Evolutionary conservation across 2,329 filamentous ascomycete genomes (phyloP).

Genomic region (Myriosclerotinia curreyana): DNA sequence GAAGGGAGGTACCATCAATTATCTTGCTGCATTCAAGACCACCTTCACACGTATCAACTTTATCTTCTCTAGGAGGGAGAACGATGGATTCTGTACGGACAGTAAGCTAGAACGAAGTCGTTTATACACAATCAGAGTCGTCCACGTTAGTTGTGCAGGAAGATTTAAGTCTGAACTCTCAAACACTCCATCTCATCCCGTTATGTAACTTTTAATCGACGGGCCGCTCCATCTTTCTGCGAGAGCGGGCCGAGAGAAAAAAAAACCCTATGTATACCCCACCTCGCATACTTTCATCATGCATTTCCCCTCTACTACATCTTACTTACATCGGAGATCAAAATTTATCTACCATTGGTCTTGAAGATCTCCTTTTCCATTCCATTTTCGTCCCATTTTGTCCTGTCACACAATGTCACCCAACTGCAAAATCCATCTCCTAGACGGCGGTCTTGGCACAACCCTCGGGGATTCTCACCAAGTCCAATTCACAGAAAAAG

Average conservation of each 20-base stretch:
- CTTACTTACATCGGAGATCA: background rate
- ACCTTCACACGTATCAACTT: too few species aligned
- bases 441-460: constrained; percentile 67
- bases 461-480: constrained; percentile 58
- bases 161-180: background rate
- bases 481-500: constrained; percentile 50
- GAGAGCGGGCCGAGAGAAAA: constrained; percentile 4
- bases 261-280: constrained; percentile 17
- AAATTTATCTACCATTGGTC: background rate
- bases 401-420: background rate
- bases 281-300: background rate
- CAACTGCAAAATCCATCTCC: constrained; percentile 42
- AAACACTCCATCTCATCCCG: background rate
- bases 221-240: background rate
- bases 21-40: too few species aligned
- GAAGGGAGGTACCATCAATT: background rate
- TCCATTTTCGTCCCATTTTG: background rate
- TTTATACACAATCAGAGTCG: background rate
- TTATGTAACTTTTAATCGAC: background rate
- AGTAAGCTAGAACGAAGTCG: background rate
- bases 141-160: too few species aligned
- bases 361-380: background rate
- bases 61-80: too few species aligned
- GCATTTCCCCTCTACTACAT: background rate
- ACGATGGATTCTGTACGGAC: too few species aligned